Evolutionary conservation across 176 grass and related monocot genomes (phyloP).

Genomic region (Pontederia crassipes): DNA sequence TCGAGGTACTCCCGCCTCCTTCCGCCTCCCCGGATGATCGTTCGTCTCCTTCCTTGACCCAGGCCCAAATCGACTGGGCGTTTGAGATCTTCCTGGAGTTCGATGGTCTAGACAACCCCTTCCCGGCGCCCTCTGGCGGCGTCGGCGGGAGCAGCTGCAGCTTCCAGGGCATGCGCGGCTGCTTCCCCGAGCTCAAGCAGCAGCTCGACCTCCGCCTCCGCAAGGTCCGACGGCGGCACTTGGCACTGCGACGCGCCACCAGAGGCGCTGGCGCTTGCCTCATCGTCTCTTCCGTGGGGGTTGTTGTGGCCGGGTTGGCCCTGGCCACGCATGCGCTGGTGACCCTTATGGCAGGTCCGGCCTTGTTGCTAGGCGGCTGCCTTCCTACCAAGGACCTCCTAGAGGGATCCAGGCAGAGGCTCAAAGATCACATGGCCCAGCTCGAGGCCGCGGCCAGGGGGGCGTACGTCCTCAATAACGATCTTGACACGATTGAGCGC

Average conservation of each 20-base stretch:
- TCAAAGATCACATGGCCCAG: conserved; percentile 52
- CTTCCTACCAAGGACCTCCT: conserved; percentile 19
- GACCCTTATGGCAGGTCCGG: conserved; percentile 15
- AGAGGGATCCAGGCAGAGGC: conserved; percentile 23
- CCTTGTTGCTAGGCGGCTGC: conserved; percentile 17
- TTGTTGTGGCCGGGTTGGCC: conserved; percentile 35
- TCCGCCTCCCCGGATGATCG: conserved; percentile 1
- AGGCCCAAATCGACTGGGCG: conserved; percentile 46
- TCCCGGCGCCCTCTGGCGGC: conserved; percentile 23
- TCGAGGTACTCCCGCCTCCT: conserved; percentile 30
- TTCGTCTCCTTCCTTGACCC: conserved; percentile 16
- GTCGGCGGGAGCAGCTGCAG: conserved; percentile 2
- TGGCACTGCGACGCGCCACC: conserved; percentile 27
- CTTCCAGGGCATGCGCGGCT: conserved; percentile 55
- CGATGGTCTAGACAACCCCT: conserved; percentile 58
- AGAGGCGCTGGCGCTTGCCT: conserved; percentile 56
- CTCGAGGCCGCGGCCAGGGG: conserved; percentile 70
- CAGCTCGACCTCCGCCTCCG: conserved; percentile 49
- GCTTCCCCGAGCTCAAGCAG: conserved; percentile 55
- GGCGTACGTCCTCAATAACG: conserved; percentile 72
- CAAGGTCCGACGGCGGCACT: conserved; percentile 45
- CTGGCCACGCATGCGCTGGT: conserved; percentile 53
- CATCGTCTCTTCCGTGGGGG: conserved; percentile 29
- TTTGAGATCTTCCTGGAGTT: conserved; percentile 73
- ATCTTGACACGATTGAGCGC: conserved; percentile 66